These are phyloP conservation scores for Spinellus fusiger DNA, from an alignment of 192 early-diverging fungal genomes.

Conservation along the genomic window DNA sequence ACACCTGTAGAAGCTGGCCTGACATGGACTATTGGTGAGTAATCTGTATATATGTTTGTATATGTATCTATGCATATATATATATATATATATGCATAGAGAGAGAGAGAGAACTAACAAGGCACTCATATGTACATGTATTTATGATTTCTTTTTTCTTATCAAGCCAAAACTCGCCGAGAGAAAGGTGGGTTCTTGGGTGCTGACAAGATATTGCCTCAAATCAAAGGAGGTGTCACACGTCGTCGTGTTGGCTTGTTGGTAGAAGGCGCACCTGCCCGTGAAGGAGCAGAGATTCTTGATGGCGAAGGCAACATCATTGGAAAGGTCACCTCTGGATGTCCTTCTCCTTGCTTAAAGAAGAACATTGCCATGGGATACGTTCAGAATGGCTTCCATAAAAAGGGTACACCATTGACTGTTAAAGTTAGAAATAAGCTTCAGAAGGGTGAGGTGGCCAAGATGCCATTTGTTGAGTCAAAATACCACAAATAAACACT, in stretches of 20 bases:
- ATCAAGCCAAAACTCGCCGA: constrained; percentile 72
- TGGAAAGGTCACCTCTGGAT: constrained; percentile 88
- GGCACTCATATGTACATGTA: neutral
- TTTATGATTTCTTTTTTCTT: constrained; percentile 10
- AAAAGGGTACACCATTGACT: constrained; percentile 84
- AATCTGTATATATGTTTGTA: neutral
- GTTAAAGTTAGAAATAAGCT: constrained; percentile 85
- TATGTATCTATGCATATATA: neutral
- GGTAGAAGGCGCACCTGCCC: constrained; percentile 90
- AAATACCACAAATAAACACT: constrained; percentile 66
- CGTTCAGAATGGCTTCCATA: constrained; percentile 83
- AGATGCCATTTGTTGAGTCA: constrained; percentile 93
- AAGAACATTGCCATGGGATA: constrained; percentile 99
- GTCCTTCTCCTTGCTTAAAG: constrained; percentile 84
- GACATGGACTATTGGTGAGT: constrained; percentile 87
- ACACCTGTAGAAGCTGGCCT: constrained; percentile 92
- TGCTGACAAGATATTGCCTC: constrained; percentile 73
- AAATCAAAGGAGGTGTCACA: constrained; percentile 74
- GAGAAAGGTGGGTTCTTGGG: constrained; percentile 91
- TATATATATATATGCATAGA: too few species aligned
- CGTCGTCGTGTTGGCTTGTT: constrained; percentile 85
- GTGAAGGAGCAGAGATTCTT: constrained; percentile 68
- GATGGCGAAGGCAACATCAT: constrained; percentile 55
- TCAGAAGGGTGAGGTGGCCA: constrained; percentile 78
- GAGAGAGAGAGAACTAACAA: neutral